Evolutionary conservation across 768 basidiomycete genomes (phyloP).

Genomic region (Naganishia antarctica): DNA sequence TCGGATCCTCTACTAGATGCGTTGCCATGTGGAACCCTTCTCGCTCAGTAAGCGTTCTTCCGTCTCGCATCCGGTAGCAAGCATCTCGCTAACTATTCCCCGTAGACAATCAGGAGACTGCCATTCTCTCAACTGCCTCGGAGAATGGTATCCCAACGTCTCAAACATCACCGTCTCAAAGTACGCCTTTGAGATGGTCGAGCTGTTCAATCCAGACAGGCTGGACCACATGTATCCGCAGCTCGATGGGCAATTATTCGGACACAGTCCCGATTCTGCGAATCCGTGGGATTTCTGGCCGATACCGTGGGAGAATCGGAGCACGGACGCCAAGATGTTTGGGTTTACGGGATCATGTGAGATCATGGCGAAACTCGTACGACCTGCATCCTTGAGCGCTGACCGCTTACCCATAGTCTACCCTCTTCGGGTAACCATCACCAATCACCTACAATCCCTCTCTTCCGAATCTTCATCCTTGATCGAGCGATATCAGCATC

Average conservation of each 20-base stretch:
- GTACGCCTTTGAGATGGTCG: slow-evolving; percentile 47
- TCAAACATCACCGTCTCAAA: slow-evolving; percentile 48
- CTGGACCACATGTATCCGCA: slow-evolving; percentile 35
- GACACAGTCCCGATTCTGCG: slow-evolving; percentile 46
- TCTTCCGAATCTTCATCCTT: slow-evolving; percentile 10
- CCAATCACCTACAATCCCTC: slow-evolving; percentile 27
- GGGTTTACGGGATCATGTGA: slow-evolving; percentile 47
- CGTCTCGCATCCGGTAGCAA: background rate
- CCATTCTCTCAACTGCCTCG: slow-evolving; percentile 38
- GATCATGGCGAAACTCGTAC: slow-evolving; percentile 14
- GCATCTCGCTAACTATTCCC: background rate
- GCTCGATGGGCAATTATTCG: slow-evolving; percentile 43
- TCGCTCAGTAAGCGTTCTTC: slow-evolving; percentile 43
- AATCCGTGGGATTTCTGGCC: slow-evolving; percentile 49
- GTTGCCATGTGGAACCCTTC: slow-evolving; percentile 43
- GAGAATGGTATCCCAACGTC: slow-evolving; percentile 44
- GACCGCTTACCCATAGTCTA: slow-evolving; percentile 35
- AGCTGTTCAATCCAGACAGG: slow-evolving; percentile 39
- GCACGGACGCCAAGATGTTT: slow-evolving; percentile 40
- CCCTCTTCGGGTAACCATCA: slow-evolving; percentile 43
- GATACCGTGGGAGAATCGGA: slow-evolving; percentile 37
- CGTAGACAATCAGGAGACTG: slow-evolving; percentile 45
- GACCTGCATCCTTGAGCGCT: background rate
- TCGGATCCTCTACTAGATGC: slow-evolving; percentile 41
- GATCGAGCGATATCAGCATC: slow-evolving; percentile 40